phyloP scores from a whole-genome alignment of 1,284 basidiomycete species.

The Rugosomyces carneus region DNA sequence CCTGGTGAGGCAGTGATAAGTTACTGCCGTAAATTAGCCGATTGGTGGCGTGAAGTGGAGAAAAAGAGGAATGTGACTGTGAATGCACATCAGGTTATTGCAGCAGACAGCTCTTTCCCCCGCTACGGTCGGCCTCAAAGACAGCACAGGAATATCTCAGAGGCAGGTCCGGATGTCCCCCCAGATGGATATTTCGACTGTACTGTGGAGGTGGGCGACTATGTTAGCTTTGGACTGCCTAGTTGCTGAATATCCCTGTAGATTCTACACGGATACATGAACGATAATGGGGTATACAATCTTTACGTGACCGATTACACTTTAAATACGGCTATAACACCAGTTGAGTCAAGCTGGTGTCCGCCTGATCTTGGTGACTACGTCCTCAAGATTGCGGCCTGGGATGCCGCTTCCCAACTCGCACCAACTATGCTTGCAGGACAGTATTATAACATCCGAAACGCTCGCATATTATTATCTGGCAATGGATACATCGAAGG shows the following conservation, averaged over 20 bases:
- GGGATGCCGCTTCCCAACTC: constrained; percentile 39
- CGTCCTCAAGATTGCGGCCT: constrained; percentile 52
- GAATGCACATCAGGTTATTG: constrained; percentile 18
- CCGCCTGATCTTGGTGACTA: constrained; percentile 34
- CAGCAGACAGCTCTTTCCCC: background rate
- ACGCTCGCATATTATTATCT: constrained; percentile 41
- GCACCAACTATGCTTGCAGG: constrained; percentile 42
- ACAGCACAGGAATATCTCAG: constrained; percentile 45
- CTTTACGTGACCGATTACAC: constrained; percentile 72
- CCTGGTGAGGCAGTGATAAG: constrained; percentile 23
- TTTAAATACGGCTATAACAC: constrained; percentile 27
- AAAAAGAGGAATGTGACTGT: constrained; percentile 17
- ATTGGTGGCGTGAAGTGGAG: constrained; percentile 50
- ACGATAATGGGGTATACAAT: constrained; percentile 32
- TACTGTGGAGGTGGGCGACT: constrained; percentile 53
- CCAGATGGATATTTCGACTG: constrained; percentile 59
- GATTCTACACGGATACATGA: constrained; percentile 41
- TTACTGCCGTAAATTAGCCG: constrained; percentile 31
- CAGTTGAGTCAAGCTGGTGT: constrained; percentile 40
- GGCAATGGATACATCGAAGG: constrained; percentile 43
- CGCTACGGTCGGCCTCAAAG: constrained; percentile 17
- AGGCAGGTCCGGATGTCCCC: constrained; percentile 38
- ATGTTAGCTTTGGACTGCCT: background rate
- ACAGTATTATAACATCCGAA: constrained; percentile 50
- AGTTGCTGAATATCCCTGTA: constrained; percentile 18